Base-by-base conservation (phyloP, 768 basidiomycete species). In the Amanita pallidorosea region DNA sequence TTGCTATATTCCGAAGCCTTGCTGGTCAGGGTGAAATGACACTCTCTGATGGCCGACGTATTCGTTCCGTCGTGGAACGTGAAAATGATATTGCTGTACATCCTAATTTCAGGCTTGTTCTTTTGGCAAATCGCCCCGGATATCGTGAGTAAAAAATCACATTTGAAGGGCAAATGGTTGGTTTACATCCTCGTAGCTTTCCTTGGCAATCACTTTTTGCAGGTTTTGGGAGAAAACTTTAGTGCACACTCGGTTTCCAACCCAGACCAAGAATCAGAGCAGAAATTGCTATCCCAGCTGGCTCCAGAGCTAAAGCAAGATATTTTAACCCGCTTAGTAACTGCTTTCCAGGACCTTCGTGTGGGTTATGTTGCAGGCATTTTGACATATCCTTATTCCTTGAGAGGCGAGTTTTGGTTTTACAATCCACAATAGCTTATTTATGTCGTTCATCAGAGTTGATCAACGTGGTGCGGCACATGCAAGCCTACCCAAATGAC, bases 121-220 rank as follows among this genome's bases (percentile, higher is more conserved):
- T 85, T 12, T 65, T 85, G 34, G 83, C 81, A 4, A 85, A 85
- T 59, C 65, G 81, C 4, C 81, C 83, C 29, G 81, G 81, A 9
- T 85, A 83, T 69, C 81, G 81, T 83, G 57, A 55, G 76, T 54
- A 17, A 11, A 51, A 11, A 38, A 9, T 23, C 44, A 15, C 18
- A 23, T 31, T 33, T 47, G 33, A 11, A 7, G 35, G 49, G 27
- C 15, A 11, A 3, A 42, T n/a, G 13, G 37, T 20, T 22, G 17
- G 22, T 45, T 56, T 17, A 47, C 31, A 44, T 23, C n/a, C 47
- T 40, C n/a, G 12, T 47, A 84, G 82, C 82, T 1, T 85, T 85
- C 73, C 68, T 85, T 20, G 81, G 81, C 1, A 85, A 85, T 54
- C 81, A 85, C 59, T 85, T 85, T 67, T 63, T 83, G 18, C 81